Conservation (phyloP, 176 grass and related monocot species). For the Elymus sibiricus region DNA sequence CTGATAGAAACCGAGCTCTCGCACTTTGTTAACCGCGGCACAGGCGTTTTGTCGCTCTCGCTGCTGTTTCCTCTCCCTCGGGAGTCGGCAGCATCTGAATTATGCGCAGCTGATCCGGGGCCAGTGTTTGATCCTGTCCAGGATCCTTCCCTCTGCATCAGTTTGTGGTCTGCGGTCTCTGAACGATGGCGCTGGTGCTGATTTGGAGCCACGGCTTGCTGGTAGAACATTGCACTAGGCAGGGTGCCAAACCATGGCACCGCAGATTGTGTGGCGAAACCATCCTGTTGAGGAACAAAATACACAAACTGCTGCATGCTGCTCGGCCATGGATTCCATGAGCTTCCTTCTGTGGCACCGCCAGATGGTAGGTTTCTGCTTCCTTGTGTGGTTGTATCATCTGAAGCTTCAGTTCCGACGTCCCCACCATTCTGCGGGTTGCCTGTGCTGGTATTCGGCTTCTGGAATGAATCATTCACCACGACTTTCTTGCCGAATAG, state of each 20-base stretch:
- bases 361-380: neutral
- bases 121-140: constrained; percentile 59
- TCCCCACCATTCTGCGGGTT: neutral
- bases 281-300: constrained; percentile 30
- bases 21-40: constrained; percentile 19
- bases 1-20: constrained; percentile 27
- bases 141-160: constrained; percentile 55
- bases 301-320: constrained; percentile 50
- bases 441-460: neutral
- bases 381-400: neutral
- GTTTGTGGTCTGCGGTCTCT: constrained; percentile 8
- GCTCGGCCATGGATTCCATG: constrained; percentile 39
- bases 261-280: constrained; percentile 15
- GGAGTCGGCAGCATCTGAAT: constrained; percentile 32
- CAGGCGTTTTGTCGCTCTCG: neutral
- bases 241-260: constrained; percentile 36
- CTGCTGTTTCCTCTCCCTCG: constrained; percentile 22
- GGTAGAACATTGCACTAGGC: constrained; percentile 40
- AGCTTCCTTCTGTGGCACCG: constrained; percentile 1
- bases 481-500: constrained; percentile 70
- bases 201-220: constrained; percentile 13
- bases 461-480: constrained; percentile 15
- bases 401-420: constrained; percentile 10
- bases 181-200: constrained; percentile 16
- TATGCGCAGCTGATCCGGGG: constrained; percentile 2